phyloP scores from a whole-genome alignment of 2,329 filamentous ascomycete species.

The Xylariaceae sp. region DNA sequence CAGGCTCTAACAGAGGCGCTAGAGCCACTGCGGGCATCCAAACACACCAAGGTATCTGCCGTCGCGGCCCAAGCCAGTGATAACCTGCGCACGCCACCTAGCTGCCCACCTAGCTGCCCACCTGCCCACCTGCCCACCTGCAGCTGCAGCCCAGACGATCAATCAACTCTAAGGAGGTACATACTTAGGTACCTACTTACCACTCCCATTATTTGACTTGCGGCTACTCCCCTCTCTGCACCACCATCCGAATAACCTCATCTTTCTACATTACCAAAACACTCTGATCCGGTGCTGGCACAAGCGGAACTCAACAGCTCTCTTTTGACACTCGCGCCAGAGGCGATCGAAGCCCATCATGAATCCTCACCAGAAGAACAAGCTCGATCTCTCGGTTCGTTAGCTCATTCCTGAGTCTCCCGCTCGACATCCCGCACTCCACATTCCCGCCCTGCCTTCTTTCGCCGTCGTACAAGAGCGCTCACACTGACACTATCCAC shows the following conservation, averaged over 20 bases:
- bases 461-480: not conserved
- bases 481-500: constrained; percentile 1
- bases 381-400: constrained; percentile 91
- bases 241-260: constrained; percentile 1
- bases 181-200: not conserved
- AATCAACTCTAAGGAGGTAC: too few relatives aligned
- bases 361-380: constrained; percentile 98
- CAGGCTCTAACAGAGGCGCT: too few relatives aligned
- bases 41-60: too few relatives aligned
- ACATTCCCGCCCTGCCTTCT: not conserved
- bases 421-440: constrained; percentile 3
- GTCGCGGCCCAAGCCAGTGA: too few relatives aligned
- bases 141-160: too few relatives aligned
- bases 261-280: not conserved
- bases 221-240: not conserved
- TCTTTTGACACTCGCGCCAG: constrained; percentile 1
- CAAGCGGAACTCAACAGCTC: not conserved
- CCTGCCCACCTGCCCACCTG: too few relatives aligned
- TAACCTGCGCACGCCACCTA: too few relatives aligned
- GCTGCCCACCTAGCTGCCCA: too few relatives aligned
- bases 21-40: too few relatives aligned
- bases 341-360: constrained; percentile 45
- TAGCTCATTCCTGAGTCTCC: constrained; percentile 12
- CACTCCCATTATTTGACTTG: not conserved
- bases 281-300: not conserved